These are phyloP conservation scores for Lolium rigidum DNA, from an alignment of 176 grass and related monocot genomes.

Conservation along the genomic window DNA sequence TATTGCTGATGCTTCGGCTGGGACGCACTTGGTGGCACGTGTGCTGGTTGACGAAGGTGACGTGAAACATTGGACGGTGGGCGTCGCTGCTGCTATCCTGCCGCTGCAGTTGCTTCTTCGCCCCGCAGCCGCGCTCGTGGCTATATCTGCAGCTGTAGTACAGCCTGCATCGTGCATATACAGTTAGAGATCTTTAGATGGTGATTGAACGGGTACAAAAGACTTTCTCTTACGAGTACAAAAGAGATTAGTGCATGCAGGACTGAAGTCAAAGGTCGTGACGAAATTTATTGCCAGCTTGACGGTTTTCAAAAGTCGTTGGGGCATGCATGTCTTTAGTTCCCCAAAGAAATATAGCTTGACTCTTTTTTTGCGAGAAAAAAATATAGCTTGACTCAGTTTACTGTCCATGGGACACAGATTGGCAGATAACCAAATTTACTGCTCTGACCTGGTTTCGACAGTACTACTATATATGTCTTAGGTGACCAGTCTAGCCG, in stretches of 20 bases:
- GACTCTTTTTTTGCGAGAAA: not conserved
- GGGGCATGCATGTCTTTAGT: not conserved
- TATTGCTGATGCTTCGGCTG: too few species aligned
- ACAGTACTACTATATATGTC: too few species aligned
- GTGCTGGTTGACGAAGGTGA: too few species aligned
- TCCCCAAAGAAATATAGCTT: not conserved
- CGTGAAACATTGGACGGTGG: too few species aligned
- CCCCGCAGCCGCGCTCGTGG: too few species aligned
- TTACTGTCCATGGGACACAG: not conserved
- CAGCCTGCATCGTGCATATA: too few species aligned
- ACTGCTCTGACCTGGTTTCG: conserved; percentile 18
- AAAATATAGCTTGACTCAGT: not conserved
- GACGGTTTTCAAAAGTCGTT: not conserved
- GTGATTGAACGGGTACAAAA: not conserved
- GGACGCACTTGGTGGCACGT: too few species aligned
- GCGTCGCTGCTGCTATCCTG: too few species aligned
- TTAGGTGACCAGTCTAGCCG: not conserved
- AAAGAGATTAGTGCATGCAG: not conserved
- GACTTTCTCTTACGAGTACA: not conserved
- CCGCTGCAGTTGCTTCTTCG: too few species aligned
- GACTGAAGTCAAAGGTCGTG: not conserved
- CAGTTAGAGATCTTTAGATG: too few species aligned
- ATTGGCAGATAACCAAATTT: not conserved
- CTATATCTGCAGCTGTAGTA: too few species aligned
- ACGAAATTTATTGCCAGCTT: not conserved